Evolutionary conservation across 345 rosid species (phyloP).

Genomic region (Gossypium bickii): DNA sequence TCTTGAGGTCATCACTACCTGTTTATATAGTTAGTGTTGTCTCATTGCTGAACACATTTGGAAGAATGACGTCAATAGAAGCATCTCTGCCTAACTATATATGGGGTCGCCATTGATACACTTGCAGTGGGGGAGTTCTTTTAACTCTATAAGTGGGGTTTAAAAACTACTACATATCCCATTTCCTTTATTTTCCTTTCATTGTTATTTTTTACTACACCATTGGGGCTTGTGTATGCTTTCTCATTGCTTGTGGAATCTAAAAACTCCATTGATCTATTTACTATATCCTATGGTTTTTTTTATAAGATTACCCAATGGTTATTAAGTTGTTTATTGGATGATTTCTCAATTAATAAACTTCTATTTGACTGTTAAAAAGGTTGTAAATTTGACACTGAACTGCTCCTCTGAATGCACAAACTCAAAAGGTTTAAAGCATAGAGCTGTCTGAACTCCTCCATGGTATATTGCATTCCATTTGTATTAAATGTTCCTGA

Average conservation of each 20-base stretch:
- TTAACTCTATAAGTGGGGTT: neutral
- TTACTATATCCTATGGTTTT: neutral
- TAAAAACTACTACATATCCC: neutral
- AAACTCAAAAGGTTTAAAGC: neutral
- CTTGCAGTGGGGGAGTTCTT: neutral
- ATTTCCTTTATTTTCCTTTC: neutral
- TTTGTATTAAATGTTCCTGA: conserved; percentile 1
- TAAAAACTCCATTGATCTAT: neutral
- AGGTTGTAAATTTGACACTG: neutral
- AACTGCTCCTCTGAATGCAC: neutral
- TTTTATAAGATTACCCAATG: neutral
- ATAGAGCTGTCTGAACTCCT: neutral
- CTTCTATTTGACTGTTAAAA: neutral
- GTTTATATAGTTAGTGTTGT: neutral
- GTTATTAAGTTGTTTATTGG: neutral
- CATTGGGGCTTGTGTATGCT: neutral
- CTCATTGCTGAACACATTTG: neutral
- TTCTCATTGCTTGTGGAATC: neutral
- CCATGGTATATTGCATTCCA: neutral
- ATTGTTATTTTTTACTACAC: neutral
- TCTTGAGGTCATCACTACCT: neutral
- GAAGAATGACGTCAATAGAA: neutral
- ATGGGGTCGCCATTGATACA: neutral
- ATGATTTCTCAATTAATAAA: neutral
- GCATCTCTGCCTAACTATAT: neutral